Base-by-base conservation (phyloP, 106 monocot genomes). In the Phalaenopsis equestris region DNA sequence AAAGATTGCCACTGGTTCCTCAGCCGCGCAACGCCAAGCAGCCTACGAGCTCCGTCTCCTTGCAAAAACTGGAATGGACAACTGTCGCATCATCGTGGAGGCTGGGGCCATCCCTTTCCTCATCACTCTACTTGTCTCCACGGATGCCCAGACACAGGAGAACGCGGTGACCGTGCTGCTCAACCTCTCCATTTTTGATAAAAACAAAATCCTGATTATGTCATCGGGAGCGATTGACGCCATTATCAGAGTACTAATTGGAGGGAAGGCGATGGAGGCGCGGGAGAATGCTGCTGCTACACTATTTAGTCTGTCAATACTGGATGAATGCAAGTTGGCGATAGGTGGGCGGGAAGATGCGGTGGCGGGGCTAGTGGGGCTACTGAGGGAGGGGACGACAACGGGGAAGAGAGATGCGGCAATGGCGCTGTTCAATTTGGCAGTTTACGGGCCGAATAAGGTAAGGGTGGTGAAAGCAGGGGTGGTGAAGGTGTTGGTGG, bases 71-170 rank as follows among this genome's bases (percentile, higher is more conserved):
- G 88, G 88, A 8, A 88, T 83, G 82, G 82, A 88, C 77, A 82
- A 85, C 80, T 82, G 88, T 16, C 67, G 82, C 5, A 82, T 83
- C 17, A 88, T 88, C 46, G 88, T 85, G 0, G 82, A 88, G 55
- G 85, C 85, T 14, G 88, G 88, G 1, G 88, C 88, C 8, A 82
- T 88, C n/a, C 88, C 88, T 11, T 88, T 88, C 72, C 64, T 88
- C 5, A 77, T 85, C 56, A 85, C 88, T 0, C 55, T 88, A 9
- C 76, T 88, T 5, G 8, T 68, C 70, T 82, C 88, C 55, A n/a
- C 42, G 8, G 88, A 88, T 23, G 57, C 85, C 5, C 70, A 61
- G 23, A 85, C 85, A 5, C 88, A 88, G 16, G 88, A 84, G 68
- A 45, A 45, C 43, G 43, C 43, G 43, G 43, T 45, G 43, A 45